These are phyloP conservation scores for Suillus variegatus DNA, from an alignment of 768 basidiomycete genomes.

Conservation along the genomic window DNA sequence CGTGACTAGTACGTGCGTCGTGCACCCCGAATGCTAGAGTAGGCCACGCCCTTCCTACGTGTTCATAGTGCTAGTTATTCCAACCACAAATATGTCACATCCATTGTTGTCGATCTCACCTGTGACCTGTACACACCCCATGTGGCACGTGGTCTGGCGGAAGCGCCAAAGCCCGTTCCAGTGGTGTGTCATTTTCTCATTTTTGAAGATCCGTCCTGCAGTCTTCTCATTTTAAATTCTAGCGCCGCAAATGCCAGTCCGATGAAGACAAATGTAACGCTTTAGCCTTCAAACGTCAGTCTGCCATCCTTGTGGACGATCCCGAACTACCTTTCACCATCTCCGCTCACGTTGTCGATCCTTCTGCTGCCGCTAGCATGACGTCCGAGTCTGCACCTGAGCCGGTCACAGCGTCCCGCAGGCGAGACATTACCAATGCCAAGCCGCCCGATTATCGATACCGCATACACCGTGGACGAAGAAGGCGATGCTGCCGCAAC, in stretches of 20 bases:
- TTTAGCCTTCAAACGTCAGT: constrained; percentile 60
- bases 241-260: constrained; percentile 45
- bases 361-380: constrained; percentile 13
- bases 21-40: too few species aligned
- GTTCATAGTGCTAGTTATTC: too few species aligned
- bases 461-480: constrained; percentile 55
- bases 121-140: too few species aligned
- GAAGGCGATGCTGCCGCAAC: constrained; percentile 51
- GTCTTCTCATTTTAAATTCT: constrained; percentile 10
- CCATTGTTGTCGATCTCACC: too few species aligned
- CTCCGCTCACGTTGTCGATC: constrained; percentile 28
- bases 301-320: constrained; percentile 43
- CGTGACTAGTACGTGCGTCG: too few species aligned
- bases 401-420: constrained; percentile 13
- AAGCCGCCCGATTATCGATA: constrained; percentile 49
- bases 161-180: too few species aligned
- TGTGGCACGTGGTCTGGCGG: too few species aligned
- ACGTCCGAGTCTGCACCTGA: constrained; percentile 10
- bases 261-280: constrained; percentile 51
- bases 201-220: not conserved
- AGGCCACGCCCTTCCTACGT: too few species aligned
- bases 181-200: not conserved
- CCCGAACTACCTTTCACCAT: constrained; percentile 17
- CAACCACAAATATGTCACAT: too few species aligned
- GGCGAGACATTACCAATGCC: constrained; percentile 10